Base-by-base conservation (phyloP, 2,329 filamentous ascomycete genomes). In the Stylonectria norvegica region DNA sequence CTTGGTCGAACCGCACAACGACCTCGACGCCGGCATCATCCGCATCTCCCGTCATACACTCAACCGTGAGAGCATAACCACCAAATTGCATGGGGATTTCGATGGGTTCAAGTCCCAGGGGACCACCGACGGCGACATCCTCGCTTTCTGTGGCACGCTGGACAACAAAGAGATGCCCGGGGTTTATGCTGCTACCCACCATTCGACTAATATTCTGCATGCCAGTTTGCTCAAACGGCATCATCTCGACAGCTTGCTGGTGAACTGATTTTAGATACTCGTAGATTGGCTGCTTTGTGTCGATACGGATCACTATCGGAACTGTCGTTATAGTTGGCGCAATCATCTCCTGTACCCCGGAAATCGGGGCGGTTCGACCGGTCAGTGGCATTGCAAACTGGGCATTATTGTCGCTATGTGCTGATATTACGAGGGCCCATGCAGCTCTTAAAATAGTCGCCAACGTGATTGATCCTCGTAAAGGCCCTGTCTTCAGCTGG, bases 391-490 rank as follows among this genome's bases (percentile, higher is more conserved):
- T 61, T 1, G 69, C 70, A 40, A 71, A 71, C 9, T 67, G 52
- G 5, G 71, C 60, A 36, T 71, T 67, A 2, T 62, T 28, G 2
- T 39, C 72, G 3, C 66, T 53, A 46, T 80, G 16, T 80, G 8
- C 63, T 62, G 17, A 67, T 60, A 4, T 79, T 1, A 83, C 52
- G 35, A 73, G 69, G 7, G 70, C 68, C 52, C 75, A 69, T 0
- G 78, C 76, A 20, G 72, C 69, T 1, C 48, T n/a, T n/a, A n/a
- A 42, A 11, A 58, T 23, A 4, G 53, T 3, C 0, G 37, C 53
- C 1, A 53, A 37, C 3, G 36, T 34, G 0, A 48, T 53, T n/a
- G n/a, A n/a, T n/a, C n/a, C n/a, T n/a, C n/a, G n/a, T n/a, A n/a
- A n/a, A n/a, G n/a, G n/a, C n/a, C n/a, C n/a, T n/a, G n/a, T n/a